Base-by-base conservation (phyloP, 2,329 filamentous ascomycete species). In the Dactylonectria macrodidyma region DNA sequence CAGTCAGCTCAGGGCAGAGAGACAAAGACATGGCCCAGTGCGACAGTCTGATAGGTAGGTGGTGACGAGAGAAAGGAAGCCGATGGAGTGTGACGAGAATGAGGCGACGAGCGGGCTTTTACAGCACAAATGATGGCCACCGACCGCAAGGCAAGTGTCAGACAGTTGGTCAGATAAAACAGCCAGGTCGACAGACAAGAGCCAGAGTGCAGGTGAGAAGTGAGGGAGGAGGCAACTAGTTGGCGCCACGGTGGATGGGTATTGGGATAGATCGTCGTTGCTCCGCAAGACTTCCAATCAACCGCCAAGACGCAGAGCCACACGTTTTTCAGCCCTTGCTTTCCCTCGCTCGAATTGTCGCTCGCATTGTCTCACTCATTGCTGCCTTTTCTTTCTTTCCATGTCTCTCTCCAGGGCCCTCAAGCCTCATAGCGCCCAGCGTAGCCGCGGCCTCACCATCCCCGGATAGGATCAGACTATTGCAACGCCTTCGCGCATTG, bases 1-100 rank as follows among this genome's bases (percentile, higher is more conserved):
- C 44, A 47, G n/a, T 14, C 52, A 56, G 33, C 19, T 65, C 56
- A 55, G 56, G 44, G 50, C 41, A 41, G 50, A 65, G 56, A 65
- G 58, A 57, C 51, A 56, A 51, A 10, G 46, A 47, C 41, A 44
- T 44, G 14, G 16, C 41, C 26, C 26, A 7, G 16, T 38, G 41
- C 41, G 26, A 30, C 26, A 30, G 26, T 7, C 26, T 30, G 4
- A 4, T 30, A 30, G 7, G 26, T 30, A 30, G 26, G 26, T 30
- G 26, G 41, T 46, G 56, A 48, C 11, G n/a, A 41, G 33, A 41
- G 47, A 58, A 46, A 44, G 55, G 55, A 58, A 58, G 33, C 38
- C 48, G 30, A 11, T 46, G 10, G 44, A 38, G 10, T 36, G 46
- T 36, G 47, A 50, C 7, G 22, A 14, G 24, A 19, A n/a, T n/a